Evolutionary conservation across 1,139 yeast genomes (phyloP), one percentile per base, ranked within the genome.

Genomic region (Suhomyces maxii): DNA sequence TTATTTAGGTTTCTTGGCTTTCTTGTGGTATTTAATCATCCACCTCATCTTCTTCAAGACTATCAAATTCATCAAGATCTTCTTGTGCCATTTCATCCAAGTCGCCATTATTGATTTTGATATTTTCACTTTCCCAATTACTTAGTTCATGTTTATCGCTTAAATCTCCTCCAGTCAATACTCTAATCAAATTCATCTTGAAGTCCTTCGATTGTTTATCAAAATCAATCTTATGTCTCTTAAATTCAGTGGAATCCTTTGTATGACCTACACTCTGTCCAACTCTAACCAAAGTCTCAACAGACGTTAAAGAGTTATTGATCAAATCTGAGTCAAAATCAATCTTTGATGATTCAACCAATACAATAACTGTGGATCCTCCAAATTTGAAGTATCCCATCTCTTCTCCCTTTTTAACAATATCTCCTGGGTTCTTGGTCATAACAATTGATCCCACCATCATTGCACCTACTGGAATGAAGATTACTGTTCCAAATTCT

Each of bases 321-420:
- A 79, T 60, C 35, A 93, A 64, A 63, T 93, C 98, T 1, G 82
- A 68, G 64, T 93, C 99, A 63, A 91, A 86, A 36, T 58, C 59
- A 45, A 75, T 69, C 30, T 57, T 53, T 14, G 55, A 53, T 42
- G 61, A 63, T 40, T 72, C 71, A 52, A 74, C 64, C 9, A 93
- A 62, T 2, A 87, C 64, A 7, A 93, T 71, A 12, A 89, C 76
- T 0, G 99, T 93, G 0, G 96, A 88, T 0, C 98, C 99, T 12
- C 99, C 99, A 69, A 91, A 93, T 61, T 90, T 89, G 73, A 93
- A 93, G 60, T 89, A 91, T 0, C 99, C 99, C 37, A 93, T 68
- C 59, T 93, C 98, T 39, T 88, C 95, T 7, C 93, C 88, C 45
- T 93, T 74, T 12, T 67, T 58, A 7, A 91, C 76, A 0, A 48